Conservation (phyloP, 2,329 filamentous ascomycete species). For the Aspergillus thermomutatus region DNA sequence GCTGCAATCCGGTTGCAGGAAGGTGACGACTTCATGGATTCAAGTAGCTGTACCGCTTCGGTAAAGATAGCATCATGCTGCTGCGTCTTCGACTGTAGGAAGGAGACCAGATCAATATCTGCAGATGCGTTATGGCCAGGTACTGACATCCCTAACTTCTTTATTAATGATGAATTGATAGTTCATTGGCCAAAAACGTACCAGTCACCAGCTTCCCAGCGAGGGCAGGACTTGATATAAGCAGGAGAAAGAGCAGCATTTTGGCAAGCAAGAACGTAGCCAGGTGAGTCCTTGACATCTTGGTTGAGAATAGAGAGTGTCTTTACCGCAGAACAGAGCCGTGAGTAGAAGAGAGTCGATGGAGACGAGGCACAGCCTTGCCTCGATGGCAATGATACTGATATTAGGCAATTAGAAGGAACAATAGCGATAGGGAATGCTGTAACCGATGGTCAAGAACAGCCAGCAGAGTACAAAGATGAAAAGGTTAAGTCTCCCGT, state of each 20-base stretch:
- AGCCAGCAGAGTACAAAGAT: not conserved
- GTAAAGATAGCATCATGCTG: constrained; percentile 37
- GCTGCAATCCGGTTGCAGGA: constrained; percentile 54
- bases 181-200: not conserved
- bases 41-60: constrained; percentile 43
- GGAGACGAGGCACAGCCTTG: not conserved
- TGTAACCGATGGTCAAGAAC: not conserved
- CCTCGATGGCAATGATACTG: not conserved
- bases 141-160: constrained; percentile 2
- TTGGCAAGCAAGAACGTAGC: not conserved
- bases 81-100: constrained; percentile 20
- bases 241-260: not conserved
- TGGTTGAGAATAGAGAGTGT: not conserved
- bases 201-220: not conserved
- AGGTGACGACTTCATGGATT: constrained; percentile 44
- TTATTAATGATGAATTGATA: not conserved
- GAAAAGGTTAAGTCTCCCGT: not conserved
- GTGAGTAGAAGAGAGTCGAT: not conserved
- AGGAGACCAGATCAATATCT: constrained; percentile 25
- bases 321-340: not conserved
- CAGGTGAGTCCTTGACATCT: not conserved
- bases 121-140: constrained; percentile 8
- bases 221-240: not conserved
- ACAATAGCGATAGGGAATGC: not conserved
- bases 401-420: not conserved